Conservation (phyloP, 2,329 filamentous ascomycete species). For the Colletotrichum melonis region DNA sequence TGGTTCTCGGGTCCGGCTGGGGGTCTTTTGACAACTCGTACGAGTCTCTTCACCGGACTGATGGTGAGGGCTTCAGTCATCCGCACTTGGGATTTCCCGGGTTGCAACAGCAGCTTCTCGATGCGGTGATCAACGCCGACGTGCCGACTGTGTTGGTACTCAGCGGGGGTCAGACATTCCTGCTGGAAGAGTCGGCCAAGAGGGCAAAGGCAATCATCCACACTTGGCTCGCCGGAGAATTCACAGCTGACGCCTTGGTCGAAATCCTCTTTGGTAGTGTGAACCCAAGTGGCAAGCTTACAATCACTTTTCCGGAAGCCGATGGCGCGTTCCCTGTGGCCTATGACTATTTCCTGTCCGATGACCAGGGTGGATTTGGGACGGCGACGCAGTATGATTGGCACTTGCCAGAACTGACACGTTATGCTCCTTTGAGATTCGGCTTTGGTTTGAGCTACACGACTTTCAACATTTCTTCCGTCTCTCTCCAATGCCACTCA, state of each 20-base stretch:
- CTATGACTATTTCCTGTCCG: slow-evolving; percentile 73
- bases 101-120: slow-evolving; percentile 47
- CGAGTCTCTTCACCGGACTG: slow-evolving; percentile 44
- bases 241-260: slow-evolving; percentile 71
- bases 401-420: slow-evolving; percentile 44
- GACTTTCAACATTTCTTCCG: slow-evolving; percentile 63
- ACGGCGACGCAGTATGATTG: slow-evolving; percentile 69
- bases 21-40: slow-evolving; percentile 39
- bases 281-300: slow-evolving; percentile 60
- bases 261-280: slow-evolving; percentile 72
- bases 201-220: slow-evolving; percentile 67
- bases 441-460: slow-evolving; percentile 77
- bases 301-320: slow-evolving; percentile 60
- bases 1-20: slow-evolving; percentile 44
- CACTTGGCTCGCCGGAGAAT: slow-evolving; percentile 72
- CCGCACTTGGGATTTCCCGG: slow-evolving; percentile 46
- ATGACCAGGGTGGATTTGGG: slow-evolving; percentile 69
- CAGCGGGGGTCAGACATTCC: slow-evolving; percentile 46
- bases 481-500: background rate
- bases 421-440: slow-evolving; percentile 64
- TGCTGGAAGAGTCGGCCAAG: slow-evolving; percentile 42
- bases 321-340: slow-evolving; percentile 66
- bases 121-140: slow-evolving; percentile 44
- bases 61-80: slow-evolving; percentile 46
- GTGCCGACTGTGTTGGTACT: slow-evolving; percentile 45